Conservation (phyloP, 345 rosid species). For the Euphorbia lathyris region DNA sequence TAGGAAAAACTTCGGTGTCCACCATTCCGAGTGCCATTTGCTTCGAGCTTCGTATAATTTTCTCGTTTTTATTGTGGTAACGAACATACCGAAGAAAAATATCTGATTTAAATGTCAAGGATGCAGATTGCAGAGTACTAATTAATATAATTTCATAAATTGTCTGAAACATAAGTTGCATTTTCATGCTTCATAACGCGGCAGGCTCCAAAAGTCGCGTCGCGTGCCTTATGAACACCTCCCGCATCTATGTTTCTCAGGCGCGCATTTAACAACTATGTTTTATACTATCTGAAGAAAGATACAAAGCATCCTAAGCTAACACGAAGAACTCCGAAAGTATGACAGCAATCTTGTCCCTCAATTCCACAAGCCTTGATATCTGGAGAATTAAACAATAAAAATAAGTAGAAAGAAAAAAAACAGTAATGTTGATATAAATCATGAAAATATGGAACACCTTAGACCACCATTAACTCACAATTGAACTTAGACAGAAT, state of each 20-base stretch:
- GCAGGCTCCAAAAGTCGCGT: no score
- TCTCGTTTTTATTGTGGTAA: conserved; percentile 52
- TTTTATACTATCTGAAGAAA: conserved; percentile 9
- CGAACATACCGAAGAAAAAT: conserved; percentile 73
- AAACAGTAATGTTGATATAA: no score
- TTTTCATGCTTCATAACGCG: no score
- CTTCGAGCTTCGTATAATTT: conserved; percentile 51
- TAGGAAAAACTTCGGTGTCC: conserved; percentile 53
- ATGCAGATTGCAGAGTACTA: conserved; percentile 4
- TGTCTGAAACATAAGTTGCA: not conserved
- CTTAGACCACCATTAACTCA: conserved; percentile 30
- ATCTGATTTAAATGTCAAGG: conserved; percentile 58
- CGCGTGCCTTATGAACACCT: no score
- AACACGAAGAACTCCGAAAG: conserved; percentile 81
- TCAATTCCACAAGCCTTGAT: conserved; percentile 57
- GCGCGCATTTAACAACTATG: no score
- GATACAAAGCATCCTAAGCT: conserved; percentile 96
- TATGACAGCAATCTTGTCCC: conserved; percentile 58
- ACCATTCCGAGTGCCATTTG: conserved; percentile 74
- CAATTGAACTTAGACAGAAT: conserved; percentile 45
- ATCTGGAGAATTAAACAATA: conserved; percentile 42
- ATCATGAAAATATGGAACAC: no score
- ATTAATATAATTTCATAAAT: no score
- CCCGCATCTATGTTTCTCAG: no score
- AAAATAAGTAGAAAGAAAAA: not conserved